Evolutionary conservation across 352 stramenopile genomes (phyloP).

Genomic region (Ochromonadaceae sp.): DNA sequence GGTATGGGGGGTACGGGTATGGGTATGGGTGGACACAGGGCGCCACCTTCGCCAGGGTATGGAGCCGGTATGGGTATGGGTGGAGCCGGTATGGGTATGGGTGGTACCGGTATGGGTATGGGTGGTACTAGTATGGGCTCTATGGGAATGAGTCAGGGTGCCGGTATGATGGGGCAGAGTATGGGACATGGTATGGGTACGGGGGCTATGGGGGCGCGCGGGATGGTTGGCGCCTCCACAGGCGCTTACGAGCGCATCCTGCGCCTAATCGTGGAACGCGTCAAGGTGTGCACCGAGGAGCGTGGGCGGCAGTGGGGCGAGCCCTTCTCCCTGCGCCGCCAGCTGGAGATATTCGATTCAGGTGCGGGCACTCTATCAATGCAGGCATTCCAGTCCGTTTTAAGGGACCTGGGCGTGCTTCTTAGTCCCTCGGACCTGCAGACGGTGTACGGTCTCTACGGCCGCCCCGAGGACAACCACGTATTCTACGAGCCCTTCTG

Average conservation of each 20-base stretch:
- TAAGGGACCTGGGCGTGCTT: not conserved
- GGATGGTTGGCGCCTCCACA: no score
- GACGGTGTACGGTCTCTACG: not conserved
- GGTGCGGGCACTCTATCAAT: not conserved
- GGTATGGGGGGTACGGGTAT: no score
- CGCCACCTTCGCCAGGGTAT: no score
- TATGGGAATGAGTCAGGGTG: no score
- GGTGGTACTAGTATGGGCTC: no score
- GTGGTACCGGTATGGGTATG: no score
- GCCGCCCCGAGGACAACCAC: not conserved
- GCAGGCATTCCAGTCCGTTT: not conserved
- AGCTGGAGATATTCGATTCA: not conserved
- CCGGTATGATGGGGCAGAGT: no score
- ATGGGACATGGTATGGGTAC: no score
- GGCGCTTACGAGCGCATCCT: not conserved
- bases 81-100: no score
- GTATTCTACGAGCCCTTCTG: slow-evolving; percentile 6
- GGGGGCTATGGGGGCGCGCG: no score
- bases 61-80: no score
- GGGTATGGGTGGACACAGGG: no score
- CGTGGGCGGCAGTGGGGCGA: not conserved
- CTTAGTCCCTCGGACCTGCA: not conserved
- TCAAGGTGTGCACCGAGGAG: not conserved
- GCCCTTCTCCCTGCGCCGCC: not conserved
- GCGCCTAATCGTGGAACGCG: not conserved